Percentiles rank a stretch among this genome's conserved stretches.
These are phyloP conservation scores for Hericium alpestre DNA, from an alignment of 768 basidiomycete species.

Conservation along the genomic window DNA sequence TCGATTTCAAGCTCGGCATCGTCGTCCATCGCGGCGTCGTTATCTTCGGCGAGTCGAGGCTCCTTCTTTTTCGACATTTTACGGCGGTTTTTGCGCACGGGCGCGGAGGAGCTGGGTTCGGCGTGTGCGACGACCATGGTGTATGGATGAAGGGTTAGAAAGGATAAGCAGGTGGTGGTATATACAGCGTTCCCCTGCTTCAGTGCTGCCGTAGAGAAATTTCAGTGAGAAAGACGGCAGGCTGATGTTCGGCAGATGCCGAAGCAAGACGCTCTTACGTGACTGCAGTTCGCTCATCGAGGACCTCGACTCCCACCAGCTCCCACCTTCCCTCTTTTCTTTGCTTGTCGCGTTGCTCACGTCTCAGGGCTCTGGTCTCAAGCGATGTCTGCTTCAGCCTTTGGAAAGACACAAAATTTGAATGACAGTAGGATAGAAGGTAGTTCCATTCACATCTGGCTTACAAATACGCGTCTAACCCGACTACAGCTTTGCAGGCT, in stretches of 20 bases:
- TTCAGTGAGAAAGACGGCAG: background rate
- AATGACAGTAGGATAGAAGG: background rate
- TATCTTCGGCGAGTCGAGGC: constrained; percentile 8
- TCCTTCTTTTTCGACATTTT: constrained; percentile 37
- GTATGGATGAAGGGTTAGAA: background rate
- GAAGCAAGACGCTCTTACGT: background rate
- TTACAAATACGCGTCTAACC: background rate
- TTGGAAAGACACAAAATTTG: background rate
- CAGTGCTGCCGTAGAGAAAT: too few species aligned
- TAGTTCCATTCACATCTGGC: background rate
- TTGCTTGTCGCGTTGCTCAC: background rate
- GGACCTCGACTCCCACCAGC: too few species aligned
- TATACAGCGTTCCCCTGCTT: too few species aligned
- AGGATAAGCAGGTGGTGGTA: background rate
- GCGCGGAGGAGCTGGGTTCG: constrained; percentile 19
- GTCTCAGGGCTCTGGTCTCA: background rate
- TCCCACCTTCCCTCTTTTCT: background rate
- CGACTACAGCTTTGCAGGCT: constrained; percentile 26
- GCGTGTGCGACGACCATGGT: constrained; percentile 33
- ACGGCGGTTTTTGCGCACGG: constrained; percentile 28
- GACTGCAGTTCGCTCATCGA: background rate
- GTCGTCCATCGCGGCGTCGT: background rate
- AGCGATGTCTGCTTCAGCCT: background rate
- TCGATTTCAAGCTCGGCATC: background rate
- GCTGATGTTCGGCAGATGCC: background rate